Evolutionary conservation across 2,329 filamentous ascomycete species (phyloP).

Genomic region (Trichoderma sp.): DNA sequence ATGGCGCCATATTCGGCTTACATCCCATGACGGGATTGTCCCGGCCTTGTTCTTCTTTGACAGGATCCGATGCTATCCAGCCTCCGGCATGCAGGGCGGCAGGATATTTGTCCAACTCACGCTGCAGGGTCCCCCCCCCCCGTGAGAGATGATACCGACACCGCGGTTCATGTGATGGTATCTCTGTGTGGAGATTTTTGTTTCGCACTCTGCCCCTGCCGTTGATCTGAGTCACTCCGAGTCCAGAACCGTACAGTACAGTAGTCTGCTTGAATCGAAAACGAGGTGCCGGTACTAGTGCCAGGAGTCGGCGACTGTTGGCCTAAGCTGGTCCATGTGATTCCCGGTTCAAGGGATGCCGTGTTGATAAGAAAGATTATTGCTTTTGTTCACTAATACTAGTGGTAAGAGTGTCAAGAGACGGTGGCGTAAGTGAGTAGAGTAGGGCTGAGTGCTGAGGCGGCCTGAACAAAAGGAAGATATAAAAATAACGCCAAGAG

Average conservation of each 20-base stretch:
- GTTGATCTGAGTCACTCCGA: background rate
- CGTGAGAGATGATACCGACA: background rate
- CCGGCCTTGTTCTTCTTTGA: background rate
- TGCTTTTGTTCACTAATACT: background rate
- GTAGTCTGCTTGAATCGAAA: background rate
- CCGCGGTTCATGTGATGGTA: background rate
- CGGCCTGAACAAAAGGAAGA: background rate
- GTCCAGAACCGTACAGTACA: background rate
- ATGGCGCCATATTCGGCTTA: slow-evolving; percentile 8
- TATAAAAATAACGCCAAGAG: background rate
- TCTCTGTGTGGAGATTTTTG: background rate
- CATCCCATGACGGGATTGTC: background rate
- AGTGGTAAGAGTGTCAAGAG: background rate
- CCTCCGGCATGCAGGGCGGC: background rate
- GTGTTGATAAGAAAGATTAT: background rate
- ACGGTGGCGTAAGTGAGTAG: background rate
- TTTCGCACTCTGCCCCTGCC: background rate
- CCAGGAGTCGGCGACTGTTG: background rate
- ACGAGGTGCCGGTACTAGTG: background rate
- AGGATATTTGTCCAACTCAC: background rate
- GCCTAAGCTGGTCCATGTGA: background rate
- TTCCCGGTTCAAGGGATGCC: background rate
- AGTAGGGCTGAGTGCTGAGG: slow-evolving; percentile 7
- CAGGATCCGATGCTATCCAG: background rate
- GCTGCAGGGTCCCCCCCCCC: background rate